Base-by-base conservation (phyloP, 1,139 yeast species). In the Yamadazyma mexicana region DNA sequence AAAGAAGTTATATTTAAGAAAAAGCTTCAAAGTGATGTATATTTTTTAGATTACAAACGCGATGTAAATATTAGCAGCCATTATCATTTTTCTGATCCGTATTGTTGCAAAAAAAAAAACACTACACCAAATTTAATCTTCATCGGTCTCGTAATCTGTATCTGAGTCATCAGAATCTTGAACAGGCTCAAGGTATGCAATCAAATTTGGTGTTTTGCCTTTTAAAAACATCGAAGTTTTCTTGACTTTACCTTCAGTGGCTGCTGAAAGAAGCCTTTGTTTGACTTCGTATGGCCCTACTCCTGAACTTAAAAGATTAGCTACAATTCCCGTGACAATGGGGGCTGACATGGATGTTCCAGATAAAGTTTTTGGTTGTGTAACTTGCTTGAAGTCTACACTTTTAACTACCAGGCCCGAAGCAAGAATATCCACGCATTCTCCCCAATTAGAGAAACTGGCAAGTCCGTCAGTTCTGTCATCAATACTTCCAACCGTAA, bases 291-390 rank as follows among this genome's bases (percentile, higher is more conserved):
- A 47, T 0, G 74, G 64, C 0, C 64, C 52, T 4, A 79, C 64
- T 0, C 95, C 95, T 47, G 69, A 64, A 33, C 87, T 81, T 46
- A 88, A 61, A 35, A 62, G 34, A 53, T 79, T 74, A 0, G 91
- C 92, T 2, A 74, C 79, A 30, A 86, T 53, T 0, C 96, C 97
- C 0, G 92, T 72, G 5, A 87, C 85, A 2, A 81, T 70, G 0
- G 96, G 96, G 1, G 95, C 73, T 0, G 96, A 81, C 88, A 87
- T 87, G 1, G 96, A 87, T 0, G 96, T 88, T 0, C 97, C 97
- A 1, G 94, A 81, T 45, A 83, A 71, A 4, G 58, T 51, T 34
- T 68, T 76, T 1, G 79, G 66, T 3, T 47, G 37, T 10, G 42
- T 45, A 18, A 43, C 33, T 34, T 56, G 55, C 15, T 40, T 43